Evolutionary conservation across 176 grass and related monocot species (phyloP).

Genomic region (barley (Hordeum vulgare)): DNA sequence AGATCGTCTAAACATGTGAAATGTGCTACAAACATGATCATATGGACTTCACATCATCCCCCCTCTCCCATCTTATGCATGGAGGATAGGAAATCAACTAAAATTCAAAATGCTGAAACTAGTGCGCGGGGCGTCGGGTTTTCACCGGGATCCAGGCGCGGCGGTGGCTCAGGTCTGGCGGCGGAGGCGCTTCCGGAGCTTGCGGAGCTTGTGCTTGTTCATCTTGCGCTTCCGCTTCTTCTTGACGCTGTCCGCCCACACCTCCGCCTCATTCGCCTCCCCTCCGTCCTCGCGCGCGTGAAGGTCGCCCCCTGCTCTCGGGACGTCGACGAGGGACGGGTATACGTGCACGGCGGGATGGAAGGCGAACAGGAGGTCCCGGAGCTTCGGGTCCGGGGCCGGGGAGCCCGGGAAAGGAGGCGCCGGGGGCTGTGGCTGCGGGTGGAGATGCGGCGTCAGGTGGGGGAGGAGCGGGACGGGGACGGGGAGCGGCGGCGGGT

Average conservation of each 20-base stretch:
- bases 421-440: not conserved
- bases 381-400: slow-evolving; percentile 8
- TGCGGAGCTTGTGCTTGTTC: slow-evolving; percentile 96
- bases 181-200: slow-evolving; percentile 75
- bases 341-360: slow-evolving; percentile 25
- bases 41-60: not conserved
- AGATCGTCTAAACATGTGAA: not conserved
- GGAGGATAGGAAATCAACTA: not conserved
- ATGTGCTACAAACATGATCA: not conserved
- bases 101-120: not conserved
- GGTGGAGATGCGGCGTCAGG: not conserved
- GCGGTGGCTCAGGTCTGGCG: slow-evolving; percentile 45
- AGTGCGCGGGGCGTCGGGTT: not conserved
- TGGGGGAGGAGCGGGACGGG: slow-evolving; percentile 16
- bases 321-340: slow-evolving; percentile 31
- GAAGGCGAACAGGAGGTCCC: slow-evolving; percentile 34
- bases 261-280: not conserved
- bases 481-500: slow-evolving; percentile 24
- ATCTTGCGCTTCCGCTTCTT: slow-evolving; percentile 99
- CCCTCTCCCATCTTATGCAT: not conserved
- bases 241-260: slow-evolving; percentile 98
- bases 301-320: not conserved
- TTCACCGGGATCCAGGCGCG: slow-evolving; percentile 12
- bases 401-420: not conserved
- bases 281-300: not conserved